phyloP scores from a whole-genome alignment of 768 basidiomycete genomes.

The Neoboletus subvelutipes region DNA sequence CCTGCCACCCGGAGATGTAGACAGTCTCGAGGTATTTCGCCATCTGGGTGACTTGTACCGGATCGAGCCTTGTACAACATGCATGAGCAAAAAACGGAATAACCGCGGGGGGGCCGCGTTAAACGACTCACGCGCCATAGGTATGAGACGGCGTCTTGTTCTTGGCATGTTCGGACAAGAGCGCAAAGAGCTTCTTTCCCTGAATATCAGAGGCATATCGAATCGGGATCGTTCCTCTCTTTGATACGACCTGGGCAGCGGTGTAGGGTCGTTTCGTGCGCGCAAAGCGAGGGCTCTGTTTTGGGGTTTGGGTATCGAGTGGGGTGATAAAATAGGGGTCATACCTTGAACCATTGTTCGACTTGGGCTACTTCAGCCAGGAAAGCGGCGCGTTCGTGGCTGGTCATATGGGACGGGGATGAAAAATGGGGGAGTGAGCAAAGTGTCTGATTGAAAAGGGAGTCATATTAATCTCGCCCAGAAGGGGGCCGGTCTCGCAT shows the following conservation, averaged over 20 bases:
- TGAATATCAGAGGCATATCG: constrained; percentile 82
- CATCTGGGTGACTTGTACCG: constrained; percentile 99
- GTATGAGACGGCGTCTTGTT: constrained; percentile 86
- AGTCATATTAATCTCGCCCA: constrained; percentile 30
- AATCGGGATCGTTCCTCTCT: constrained; percentile 85
- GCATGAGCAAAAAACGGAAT: constrained; percentile 24
- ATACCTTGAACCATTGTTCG: constrained; percentile 91
- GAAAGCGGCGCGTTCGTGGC: constrained; percentile 65
- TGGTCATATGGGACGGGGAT: constrained; percentile 48
- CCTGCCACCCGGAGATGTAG: constrained; percentile 97
- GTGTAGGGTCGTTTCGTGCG: constrained; percentile 90
- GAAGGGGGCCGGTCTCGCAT: constrained; percentile 5
- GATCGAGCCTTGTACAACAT: constrained; percentile 74
- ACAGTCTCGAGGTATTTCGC: constrained; percentile 97
- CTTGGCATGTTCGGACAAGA: constrained; percentile 75
- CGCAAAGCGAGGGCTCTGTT: constrained; percentile 83
- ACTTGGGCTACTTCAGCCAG: constrained; percentile 80
- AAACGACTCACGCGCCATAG: constrained; percentile 81
- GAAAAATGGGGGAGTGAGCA: constrained; percentile 7
- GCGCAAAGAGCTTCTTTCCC: constrained; percentile 82
- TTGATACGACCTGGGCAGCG: constrained; percentile 89
- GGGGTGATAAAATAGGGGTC: constrained; percentile 20
- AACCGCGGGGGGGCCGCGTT: not conserved
- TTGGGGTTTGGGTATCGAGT: not conserved
- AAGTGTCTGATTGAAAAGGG: not conserved